A percentile compares a stretch with the other conserved stretches of the same genome.
phyloP scores from a whole-genome alignment of 352 stramenopile species.

The Proteromonas lacertae region DNA sequence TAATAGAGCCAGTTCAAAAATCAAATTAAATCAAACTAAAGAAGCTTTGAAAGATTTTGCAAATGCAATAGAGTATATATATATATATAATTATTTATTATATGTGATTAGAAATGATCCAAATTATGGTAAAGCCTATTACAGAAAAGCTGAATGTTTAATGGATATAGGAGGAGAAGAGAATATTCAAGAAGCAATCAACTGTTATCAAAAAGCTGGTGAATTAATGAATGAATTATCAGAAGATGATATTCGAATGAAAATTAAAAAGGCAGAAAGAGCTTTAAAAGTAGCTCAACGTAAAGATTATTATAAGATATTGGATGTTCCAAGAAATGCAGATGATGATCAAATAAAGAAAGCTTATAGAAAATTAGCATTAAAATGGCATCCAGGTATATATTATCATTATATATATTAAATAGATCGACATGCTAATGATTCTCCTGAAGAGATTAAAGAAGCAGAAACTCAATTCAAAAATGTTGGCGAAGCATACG shows the following conservation, averaged over 20 bases:
- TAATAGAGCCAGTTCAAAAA: conserved; percentile 46
- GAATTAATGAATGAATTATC: conserved; percentile 43
- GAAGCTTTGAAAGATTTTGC: conserved; percentile 21
- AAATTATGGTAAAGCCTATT: conserved; percentile 39
- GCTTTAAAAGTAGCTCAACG: conserved; percentile 67
- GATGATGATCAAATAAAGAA: conserved; percentile 82
- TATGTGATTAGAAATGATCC: too few species aligned
- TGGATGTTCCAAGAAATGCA: conserved; percentile 28
- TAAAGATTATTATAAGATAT: conserved; percentile 22
- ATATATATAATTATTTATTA: neutral
- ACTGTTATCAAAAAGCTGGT: conserved; percentile 15
- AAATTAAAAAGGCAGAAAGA: conserved; percentile 33
- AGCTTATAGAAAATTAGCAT: conserved; percentile 58
- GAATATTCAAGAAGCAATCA: conserved; percentile 1
- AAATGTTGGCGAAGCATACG: conserved; percentile 73
- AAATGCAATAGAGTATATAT: neutral
- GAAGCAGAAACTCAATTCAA: conserved; percentile 64
- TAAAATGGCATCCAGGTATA: conserved; percentile 16
- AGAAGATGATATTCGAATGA: conserved; percentile 40
- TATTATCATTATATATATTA: conserved; percentile 23
- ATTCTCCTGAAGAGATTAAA: conserved; percentile 49
- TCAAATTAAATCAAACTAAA: conserved; percentile 30
- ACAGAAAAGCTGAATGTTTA: conserved; percentile 9
- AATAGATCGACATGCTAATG: conserved; percentile 58
- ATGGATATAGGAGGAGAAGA: conserved; percentile 6